Evolutionary conservation across 78 protist genomes (phyloP).

Genomic region (Bodo saltans): DNA sequence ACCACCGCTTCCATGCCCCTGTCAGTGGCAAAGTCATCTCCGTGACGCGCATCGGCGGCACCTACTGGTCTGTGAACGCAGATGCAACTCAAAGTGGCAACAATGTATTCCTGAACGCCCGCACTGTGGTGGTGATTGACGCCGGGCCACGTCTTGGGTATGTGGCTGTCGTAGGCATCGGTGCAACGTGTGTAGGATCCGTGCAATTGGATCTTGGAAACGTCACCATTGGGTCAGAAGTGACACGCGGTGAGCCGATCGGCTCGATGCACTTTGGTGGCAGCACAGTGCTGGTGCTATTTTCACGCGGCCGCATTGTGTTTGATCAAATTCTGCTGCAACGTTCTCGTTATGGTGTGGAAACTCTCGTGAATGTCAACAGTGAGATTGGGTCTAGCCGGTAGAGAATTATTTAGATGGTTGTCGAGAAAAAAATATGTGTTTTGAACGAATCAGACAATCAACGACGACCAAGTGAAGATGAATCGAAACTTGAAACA

Average conservation of each 20-base stretch:
- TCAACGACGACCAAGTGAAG: too few relatives aligned
- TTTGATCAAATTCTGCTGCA: not conserved
- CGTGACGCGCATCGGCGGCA: not conserved
- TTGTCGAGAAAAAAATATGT: too few relatives aligned
- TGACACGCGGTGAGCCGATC: not conserved
- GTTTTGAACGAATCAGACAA: too few relatives aligned
- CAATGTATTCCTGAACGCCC: not conserved
- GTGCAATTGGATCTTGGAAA: not conserved
- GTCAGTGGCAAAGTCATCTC: not conserved
- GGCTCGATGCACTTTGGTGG: conserved; percentile 26
- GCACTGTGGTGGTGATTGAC: not conserved
- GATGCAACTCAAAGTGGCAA: not conserved
- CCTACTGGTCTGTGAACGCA: conserved; percentile 3
- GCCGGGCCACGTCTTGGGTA: not conserved
- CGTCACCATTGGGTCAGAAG: not conserved
- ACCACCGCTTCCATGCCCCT: conserved; percentile 25
- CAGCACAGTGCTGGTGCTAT: not conserved
- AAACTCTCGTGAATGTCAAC: not conserved
- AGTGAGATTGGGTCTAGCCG: not conserved
- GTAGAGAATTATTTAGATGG: too few relatives aligned
- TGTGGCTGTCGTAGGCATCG: conserved; percentile 13
- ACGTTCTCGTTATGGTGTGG: not conserved
- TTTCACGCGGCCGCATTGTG: not conserved
- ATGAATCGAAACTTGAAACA: too few relatives aligned
- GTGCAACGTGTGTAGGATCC: conserved; percentile 28